These are phyloP conservation scores for Ganoderma meredithae DNA, from an alignment of 1,284 basidiomycete genomes.

Conservation along the genomic window DNA sequence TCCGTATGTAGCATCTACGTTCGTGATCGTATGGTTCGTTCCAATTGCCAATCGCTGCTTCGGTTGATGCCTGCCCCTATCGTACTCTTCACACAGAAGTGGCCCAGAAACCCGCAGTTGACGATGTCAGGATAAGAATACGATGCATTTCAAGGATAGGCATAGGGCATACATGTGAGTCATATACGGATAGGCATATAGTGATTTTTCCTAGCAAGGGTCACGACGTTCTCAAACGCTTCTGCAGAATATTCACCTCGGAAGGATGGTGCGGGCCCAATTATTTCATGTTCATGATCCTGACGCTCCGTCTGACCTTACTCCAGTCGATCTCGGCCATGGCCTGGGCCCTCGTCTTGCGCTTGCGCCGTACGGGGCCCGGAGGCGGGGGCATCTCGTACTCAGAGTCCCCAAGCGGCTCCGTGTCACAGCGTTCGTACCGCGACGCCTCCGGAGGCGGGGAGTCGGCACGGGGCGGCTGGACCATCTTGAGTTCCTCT, in stretches of 20 bases:
- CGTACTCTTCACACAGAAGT: neutral
- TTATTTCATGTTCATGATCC: neutral
- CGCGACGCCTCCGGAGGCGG: neutral
- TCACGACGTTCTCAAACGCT: neutral
- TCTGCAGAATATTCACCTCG: neutral
- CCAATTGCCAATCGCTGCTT: neutral
- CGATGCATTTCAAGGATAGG: neutral
- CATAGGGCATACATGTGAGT: constrained; percentile 2
- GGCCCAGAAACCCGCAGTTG: neutral
- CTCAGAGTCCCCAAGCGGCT: neutral
- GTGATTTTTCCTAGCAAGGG: neutral
- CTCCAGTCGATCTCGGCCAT: neutral
- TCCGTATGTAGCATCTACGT: neutral
- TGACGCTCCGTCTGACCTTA: neutral
- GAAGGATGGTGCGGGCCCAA: neutral
- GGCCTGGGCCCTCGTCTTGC: neutral
- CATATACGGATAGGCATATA: neutral
- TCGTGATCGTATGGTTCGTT: neutral
- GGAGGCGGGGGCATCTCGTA: neutral
- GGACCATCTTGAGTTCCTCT: neutral
- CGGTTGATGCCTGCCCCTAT: neutral
- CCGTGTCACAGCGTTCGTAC: constrained; percentile 18
- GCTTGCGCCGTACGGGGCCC: neutral
- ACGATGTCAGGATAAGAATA: neutral
- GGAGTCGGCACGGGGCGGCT: neutral